Percentiles rank a stretch among this genome's conserved stretches.
These are phyloP conservation scores for Hypomyces perniciosus DNA, from an alignment of 2,329 filamentous ascomycete genomes.

Conservation along the genomic window DNA sequence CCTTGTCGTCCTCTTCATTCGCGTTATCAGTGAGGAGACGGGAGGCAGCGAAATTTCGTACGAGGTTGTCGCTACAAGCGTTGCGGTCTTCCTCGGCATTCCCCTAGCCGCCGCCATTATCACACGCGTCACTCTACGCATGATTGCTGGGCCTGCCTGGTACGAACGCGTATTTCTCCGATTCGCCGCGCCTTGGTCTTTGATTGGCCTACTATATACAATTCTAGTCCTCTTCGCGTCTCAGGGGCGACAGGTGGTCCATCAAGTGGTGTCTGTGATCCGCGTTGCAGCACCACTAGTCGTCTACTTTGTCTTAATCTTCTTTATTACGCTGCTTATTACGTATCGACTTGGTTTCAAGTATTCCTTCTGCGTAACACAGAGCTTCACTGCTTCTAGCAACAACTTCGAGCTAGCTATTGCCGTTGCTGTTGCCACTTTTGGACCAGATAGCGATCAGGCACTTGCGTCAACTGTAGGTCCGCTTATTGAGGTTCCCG, in stretches of 20 bases:
- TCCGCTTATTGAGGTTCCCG: conserved; percentile 80
- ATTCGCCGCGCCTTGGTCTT: conserved; percentile 64
- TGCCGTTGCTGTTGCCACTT: conserved; percentile 77
- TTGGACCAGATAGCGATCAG: conserved; percentile 70
- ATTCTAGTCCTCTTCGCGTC: conserved; percentile 81
- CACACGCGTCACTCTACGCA: conserved; percentile 60
- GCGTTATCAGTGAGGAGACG: conserved; percentile 56
- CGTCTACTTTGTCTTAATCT: conserved; percentile 74
- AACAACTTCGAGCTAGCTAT: conserved; percentile 94
- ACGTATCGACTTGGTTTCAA: conserved; percentile 64
- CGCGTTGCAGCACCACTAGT: conserved; percentile 75
- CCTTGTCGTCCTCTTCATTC: conserved; percentile 62
- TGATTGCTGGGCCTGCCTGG: conserved; percentile 47
- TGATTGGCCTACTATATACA: conserved; percentile 80
- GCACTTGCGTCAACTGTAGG: conserved; percentile 79
- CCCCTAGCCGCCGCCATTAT: conserved; percentile 74
- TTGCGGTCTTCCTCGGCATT: conserved; percentile 80
- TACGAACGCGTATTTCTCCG: conserved; percentile 68
- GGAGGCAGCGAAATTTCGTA: conserved; percentile 45
- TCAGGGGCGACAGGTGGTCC: conserved; percentile 69
- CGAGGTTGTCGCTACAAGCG: conserved; percentile 65
- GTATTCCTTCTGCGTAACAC: conserved; percentile 65
- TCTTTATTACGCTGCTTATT: conserved; percentile 60
- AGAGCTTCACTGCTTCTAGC: conserved; percentile 84
- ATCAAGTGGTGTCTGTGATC: conserved; percentile 77